Conservation (phyloP, 2,329 filamentous ascomycete species). For the Colletotrichum gloeosporioides region DNA sequence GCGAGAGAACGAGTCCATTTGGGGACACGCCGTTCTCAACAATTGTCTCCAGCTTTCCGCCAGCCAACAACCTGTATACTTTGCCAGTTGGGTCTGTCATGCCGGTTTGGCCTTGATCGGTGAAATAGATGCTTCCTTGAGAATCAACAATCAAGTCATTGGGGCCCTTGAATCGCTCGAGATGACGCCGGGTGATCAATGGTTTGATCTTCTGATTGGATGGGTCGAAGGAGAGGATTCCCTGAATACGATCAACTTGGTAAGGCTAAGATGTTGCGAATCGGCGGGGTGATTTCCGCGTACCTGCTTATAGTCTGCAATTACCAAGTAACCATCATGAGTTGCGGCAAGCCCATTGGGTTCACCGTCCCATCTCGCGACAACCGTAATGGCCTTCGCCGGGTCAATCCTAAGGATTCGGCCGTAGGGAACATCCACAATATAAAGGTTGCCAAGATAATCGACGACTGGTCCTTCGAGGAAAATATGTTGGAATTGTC, state of each 20-base stretch:
- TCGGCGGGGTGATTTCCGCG: neutral
- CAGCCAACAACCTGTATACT: constrained; percentile 38
- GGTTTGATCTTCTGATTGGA: constrained; percentile 29
- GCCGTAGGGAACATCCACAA: constrained; percentile 45
- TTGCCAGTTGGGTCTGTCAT: constrained; percentile 45
- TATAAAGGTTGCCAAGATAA: constrained; percentile 36
- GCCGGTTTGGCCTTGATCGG: constrained; percentile 49
- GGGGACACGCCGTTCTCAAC: constrained; percentile 43
- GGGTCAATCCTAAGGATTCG: constrained; percentile 38
- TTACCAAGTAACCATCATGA: constrained; percentile 35
- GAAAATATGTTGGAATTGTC: constrained; percentile 41
- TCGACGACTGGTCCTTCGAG: constrained; percentile 42
- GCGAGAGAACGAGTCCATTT: constrained; percentile 42
- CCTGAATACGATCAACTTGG: constrained; percentile 26
- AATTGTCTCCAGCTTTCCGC: constrained; percentile 41
- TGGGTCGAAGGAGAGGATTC: constrained; percentile 40
- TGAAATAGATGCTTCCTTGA: constrained; percentile 44
- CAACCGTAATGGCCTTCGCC: constrained; percentile 32
- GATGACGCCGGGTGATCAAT: constrained; percentile 38
- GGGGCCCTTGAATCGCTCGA: constrained; percentile 47
- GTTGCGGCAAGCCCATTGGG: constrained; percentile 43
- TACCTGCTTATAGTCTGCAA: constrained; percentile 49
- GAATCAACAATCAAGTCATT: constrained; percentile 46
- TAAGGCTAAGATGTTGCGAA: neutral
- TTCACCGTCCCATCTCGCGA: constrained; percentile 42